Conservation (phyloP, 2,329 filamentous ascomycete genomes). For the Raffaelea ambrosiae region DNA sequence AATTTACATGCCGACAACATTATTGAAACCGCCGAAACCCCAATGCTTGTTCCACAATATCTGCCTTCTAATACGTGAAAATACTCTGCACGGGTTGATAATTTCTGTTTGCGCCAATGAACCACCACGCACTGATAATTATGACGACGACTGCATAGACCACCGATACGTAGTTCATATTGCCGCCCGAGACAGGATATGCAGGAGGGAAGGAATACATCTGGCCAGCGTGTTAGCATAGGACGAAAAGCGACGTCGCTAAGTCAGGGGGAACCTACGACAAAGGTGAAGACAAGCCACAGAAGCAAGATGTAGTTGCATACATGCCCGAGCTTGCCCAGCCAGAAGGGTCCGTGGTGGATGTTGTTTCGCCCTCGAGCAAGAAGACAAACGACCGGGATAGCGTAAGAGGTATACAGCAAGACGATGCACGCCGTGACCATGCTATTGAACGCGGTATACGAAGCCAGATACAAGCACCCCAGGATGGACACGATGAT, state of each 20-base stretch:
- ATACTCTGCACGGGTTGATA: not conserved
- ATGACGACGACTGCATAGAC: not conserved
- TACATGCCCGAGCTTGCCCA: not conserved
- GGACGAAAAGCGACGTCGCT: not conserved
- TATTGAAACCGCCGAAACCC: too few relatives aligned
- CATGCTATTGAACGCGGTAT: not conserved
- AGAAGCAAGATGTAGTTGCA: not conserved
- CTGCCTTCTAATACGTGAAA: too few relatives aligned
- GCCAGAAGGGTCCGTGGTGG: not conserved
- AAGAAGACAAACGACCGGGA: not conserved
- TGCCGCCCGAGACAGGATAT: not conserved
- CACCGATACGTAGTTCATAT: not conserved
- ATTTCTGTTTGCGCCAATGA: not conserved
- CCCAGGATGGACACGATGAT: not conserved
- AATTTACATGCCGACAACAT: too few relatives aligned
- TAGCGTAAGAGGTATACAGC: not conserved
- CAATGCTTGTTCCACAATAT: too few relatives aligned
- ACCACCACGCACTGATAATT: not conserved
- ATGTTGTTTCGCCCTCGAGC: not conserved
- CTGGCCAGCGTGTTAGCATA: not conserved
- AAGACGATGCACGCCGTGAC: not conserved
- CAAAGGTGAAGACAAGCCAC: not conserved
- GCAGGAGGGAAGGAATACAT: not conserved
- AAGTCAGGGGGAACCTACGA: not conserved
- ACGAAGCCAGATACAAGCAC: slow-evolving; percentile 1